phyloP scores from a whole-genome alignment of 805 yeast genomes.

The Pichia nakasei region DNA sequence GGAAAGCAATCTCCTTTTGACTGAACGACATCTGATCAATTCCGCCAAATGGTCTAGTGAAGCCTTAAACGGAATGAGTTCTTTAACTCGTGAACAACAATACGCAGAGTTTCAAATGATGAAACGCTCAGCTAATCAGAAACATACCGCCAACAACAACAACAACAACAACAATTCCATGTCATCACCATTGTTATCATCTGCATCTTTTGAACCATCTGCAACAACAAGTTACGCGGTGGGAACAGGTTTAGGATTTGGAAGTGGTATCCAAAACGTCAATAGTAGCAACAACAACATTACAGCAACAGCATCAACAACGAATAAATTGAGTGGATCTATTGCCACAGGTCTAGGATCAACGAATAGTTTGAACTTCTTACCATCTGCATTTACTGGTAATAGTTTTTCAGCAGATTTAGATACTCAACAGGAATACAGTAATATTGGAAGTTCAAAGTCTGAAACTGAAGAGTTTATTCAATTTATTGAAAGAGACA shows the following conservation, averaged over 20 bases:
- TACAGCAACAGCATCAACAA: background rate
- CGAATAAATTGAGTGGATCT: background rate
- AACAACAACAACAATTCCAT: too few relatives aligned
- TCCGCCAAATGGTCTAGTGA: constrained; percentile 10
- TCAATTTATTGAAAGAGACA: constrained; percentile 32
- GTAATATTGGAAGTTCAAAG: background rate
- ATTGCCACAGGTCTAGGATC: background rate
- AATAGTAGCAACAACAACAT: background rate
- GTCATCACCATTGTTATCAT: constrained; percentile 6
- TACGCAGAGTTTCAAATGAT: constrained; percentile 7
- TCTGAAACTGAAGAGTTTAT: constrained; percentile 16
- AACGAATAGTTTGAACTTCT: background rate
- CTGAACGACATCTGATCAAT: constrained; percentile 13
- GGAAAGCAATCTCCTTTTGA: constrained; percentile 1
- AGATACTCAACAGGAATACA: background rate
- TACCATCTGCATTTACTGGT: background rate
- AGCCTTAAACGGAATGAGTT: constrained; percentile 10
- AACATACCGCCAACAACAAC: too few relatives aligned
- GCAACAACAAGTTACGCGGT: background rate
- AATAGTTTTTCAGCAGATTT: background rate
- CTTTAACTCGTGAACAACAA: constrained; percentile 7
- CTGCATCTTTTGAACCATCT: constrained; percentile 2
- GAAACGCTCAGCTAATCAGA: background rate
- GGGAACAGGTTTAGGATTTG: background rate
- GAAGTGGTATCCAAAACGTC: background rate